A percentile compares a stretch with the other conserved stretches of the same genome.
Conservation (phyloP, 129 eudicot species). For the Smallanthus sonchifolius region DNA sequence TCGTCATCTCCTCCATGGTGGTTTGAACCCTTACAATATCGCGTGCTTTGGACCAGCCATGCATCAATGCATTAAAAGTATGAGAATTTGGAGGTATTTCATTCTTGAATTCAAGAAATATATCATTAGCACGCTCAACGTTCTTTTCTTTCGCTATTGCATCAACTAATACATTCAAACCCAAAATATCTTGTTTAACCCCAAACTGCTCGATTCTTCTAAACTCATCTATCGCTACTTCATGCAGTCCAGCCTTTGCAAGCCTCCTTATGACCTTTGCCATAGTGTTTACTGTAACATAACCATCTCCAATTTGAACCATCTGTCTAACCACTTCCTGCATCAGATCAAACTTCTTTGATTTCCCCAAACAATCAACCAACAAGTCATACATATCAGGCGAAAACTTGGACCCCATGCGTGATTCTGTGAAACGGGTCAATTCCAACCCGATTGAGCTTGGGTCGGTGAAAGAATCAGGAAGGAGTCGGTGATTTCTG, state of each 20-base stretch:
- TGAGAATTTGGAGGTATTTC: constrained; percentile 35
- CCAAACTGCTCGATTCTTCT: constrained; percentile 52
- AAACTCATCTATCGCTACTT: constrained; percentile 60
- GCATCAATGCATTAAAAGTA: constrained; percentile 63
- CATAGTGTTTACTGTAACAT: constrained; percentile 53
- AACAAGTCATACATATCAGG: constrained; percentile 50
- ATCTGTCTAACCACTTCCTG: constrained; percentile 65
- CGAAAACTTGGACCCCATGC: constrained; percentile 30
- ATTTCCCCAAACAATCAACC: constrained; percentile 76
- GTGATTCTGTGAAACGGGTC: too few species aligned
- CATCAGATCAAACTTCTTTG: constrained; percentile 63
- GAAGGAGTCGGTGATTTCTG: too few species aligned
- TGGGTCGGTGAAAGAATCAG: too few species aligned
- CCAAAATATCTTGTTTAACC: constrained; percentile 36
- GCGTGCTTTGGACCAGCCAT: constrained; percentile 74
- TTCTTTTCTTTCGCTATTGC: constrained; percentile 53
- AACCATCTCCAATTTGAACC: constrained; percentile 33
- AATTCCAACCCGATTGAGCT: too few species aligned
- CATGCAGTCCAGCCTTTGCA: constrained; percentile 52
- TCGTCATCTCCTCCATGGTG: constrained; percentile 54
- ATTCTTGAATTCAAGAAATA: constrained; percentile 42
- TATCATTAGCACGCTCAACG: constrained; percentile 56
- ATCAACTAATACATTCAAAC: constrained; percentile 55
- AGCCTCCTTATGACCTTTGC: constrained; percentile 69
- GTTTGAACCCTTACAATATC: constrained; percentile 40